Conservation (phyloP, 2,329 filamentous ascomycete genomes). For the Colletotrichum somersetense region DNA sequence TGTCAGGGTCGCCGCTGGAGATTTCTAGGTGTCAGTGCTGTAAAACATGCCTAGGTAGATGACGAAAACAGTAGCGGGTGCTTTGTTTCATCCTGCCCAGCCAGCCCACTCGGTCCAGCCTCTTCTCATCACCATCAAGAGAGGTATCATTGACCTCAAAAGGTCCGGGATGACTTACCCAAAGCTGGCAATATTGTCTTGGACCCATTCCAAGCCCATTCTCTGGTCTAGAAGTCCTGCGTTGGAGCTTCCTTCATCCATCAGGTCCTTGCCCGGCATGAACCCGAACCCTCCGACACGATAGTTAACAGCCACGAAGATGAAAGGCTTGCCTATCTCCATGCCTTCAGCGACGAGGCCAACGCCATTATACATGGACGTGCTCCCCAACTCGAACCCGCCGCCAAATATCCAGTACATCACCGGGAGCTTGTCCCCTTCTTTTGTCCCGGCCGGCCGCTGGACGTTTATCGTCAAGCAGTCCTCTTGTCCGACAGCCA, state of each 20-base stretch:
- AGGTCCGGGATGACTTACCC: constrained; percentile 39
- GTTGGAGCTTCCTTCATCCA: constrained; percentile 60
- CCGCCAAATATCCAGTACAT: constrained; percentile 39
- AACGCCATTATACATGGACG: constrained; percentile 41
- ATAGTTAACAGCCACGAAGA: constrained; percentile 50
- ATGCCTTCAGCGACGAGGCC: constrained; percentile 44
- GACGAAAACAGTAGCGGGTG: too few relatives aligned
- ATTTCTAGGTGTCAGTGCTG: background rate
- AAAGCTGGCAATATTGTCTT: constrained; percentile 52
- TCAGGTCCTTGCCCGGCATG: constrained; percentile 52
- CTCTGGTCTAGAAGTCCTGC: constrained; percentile 51
- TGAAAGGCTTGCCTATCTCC: constrained; percentile 52
- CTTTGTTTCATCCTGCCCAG: too few relatives aligned
- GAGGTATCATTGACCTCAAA: too few relatives aligned
- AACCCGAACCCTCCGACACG: constrained; percentile 49
- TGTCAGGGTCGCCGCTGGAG: constrained; percentile 68
- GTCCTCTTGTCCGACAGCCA: constrained; percentile 48
- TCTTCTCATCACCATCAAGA: too few relatives aligned
- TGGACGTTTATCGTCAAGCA: constrained; percentile 53
- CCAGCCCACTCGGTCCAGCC: too few relatives aligned
- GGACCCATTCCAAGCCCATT: constrained; percentile 53
- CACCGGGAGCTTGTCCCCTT: constrained; percentile 43
- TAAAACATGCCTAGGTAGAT: too few relatives aligned
- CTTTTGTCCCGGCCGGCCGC: constrained; percentile 44
- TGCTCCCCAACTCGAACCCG: constrained; percentile 35